phyloP scores from a whole-genome alignment of 306 rosid species.

The Begonia peltatifolia region DNA sequence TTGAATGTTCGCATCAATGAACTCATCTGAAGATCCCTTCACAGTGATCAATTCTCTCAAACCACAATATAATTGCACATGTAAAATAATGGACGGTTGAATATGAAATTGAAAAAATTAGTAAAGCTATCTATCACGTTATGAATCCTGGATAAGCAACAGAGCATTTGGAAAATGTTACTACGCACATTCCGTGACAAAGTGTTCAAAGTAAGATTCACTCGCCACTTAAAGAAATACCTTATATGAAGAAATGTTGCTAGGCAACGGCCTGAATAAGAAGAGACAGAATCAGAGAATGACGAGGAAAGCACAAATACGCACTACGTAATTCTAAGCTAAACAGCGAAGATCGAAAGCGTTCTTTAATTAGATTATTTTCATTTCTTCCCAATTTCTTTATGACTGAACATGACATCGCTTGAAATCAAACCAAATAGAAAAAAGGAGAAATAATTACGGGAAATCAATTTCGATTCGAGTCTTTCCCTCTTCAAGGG shows the following conservation, averaged over 20 bases:
- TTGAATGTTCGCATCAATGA: slow-evolving; percentile 93
- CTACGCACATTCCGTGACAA: no score
- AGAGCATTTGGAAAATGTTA: no score
- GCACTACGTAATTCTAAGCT: no score
- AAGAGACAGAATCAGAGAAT: slow-evolving; percentile 12
- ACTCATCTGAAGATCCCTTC: slow-evolving; percentile 99
- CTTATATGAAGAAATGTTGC: slow-evolving; percentile 76
- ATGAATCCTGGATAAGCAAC: no score
- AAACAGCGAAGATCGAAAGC: no score
- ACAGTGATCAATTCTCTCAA: slow-evolving; percentile 74
- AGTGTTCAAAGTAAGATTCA: neutral
- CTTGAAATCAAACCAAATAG: no score
- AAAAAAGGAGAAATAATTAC: slow-evolving; percentile 17
- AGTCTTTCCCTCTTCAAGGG: slow-evolving; percentile 52
- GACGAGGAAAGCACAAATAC: neutral
- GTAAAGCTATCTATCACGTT: no score
- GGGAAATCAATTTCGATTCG: slow-evolving; percentile 96
- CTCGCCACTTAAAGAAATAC: slow-evolving; percentile 34
- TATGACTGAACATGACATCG: no score
- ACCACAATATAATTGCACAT: slow-evolving; percentile 16
- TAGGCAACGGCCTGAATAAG: slow-evolving; percentile 67
- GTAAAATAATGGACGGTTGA: no score
- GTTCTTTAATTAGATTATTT: no score
- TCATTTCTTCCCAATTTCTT: no score
- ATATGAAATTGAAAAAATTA: no score